Evolutionary conservation across 108 stramenopile genomes (phyloP).

Genomic region (Schizochytrium sp.): DNA sequence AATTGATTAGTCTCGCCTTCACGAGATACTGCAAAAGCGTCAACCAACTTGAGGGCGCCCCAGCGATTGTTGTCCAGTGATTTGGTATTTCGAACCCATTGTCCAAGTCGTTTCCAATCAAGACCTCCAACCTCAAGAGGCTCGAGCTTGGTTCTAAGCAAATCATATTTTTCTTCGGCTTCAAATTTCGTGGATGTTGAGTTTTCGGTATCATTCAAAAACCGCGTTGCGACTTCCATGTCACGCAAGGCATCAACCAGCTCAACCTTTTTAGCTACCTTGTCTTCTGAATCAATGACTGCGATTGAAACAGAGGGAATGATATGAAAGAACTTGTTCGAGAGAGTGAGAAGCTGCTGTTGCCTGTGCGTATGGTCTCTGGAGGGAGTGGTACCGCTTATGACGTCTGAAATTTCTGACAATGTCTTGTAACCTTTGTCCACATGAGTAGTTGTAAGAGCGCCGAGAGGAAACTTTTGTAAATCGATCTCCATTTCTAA

Average conservation of each 20-base stretch:
- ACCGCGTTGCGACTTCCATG: conserved; percentile 49
- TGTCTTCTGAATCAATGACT: conserved; percentile 20
- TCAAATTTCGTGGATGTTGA: not conserved
- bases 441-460: conserved; percentile 4
- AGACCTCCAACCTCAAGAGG: conserved; percentile 37
- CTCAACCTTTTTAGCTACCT: conserved; percentile 18
- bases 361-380: conserved; percentile 1
- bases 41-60: conserved; percentile 46
- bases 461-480: conserved; percentile 12
- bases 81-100: conserved; percentile 45
- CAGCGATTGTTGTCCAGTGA: not conserved
- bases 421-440: conserved; percentile 59
- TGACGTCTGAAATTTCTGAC: conserved; percentile 45
- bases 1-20: conserved; percentile 63
- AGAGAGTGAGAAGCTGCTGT: conserved; percentile 32
- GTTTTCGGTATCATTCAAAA: not conserved
- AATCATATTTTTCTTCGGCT: conserved; percentile 44
- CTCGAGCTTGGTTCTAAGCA: conserved; percentile 15
- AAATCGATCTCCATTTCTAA: conserved; percentile 54
- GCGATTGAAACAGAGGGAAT: conserved; percentile 10
- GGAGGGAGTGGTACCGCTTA: not conserved
- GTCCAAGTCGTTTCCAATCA: conserved; percentile 4
- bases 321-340: conserved; percentile 51
- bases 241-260: conserved; percentile 57
- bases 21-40: conserved; percentile 58